Evolutionary conservation across 2,329 filamentous ascomycete genomes (phyloP).

Genomic region (Scedosporium apiospermum): DNA sequence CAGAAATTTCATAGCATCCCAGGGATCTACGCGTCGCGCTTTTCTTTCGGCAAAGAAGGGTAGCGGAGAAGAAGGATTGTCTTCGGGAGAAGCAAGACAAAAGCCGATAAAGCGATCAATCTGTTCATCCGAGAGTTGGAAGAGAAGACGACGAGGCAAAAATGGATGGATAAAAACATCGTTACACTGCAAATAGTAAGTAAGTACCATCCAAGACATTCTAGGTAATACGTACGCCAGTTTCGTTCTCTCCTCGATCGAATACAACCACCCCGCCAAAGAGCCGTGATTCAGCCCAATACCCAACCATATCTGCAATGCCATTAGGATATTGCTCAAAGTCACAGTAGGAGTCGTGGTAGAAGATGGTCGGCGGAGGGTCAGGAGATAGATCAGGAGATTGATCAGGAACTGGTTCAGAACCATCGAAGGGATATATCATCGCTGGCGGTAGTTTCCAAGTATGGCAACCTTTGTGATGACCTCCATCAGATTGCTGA

Average conservation of each 20-base stretch:
- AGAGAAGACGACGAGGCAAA: background rate
- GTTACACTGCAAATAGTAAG: background rate
- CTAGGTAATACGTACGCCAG: slow-evolving; percentile 8
- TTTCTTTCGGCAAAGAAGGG: background rate
- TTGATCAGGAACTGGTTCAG: too few species aligned
- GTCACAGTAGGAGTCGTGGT: slow-evolving; percentile 8
- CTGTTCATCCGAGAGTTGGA: background rate
- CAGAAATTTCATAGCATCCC: background rate
- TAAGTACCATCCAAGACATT: background rate
- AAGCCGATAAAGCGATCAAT: background rate
- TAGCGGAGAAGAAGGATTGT: background rate
- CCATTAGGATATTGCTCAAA: slow-evolving; percentile 18
- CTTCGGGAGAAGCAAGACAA: background rate
- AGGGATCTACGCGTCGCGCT: background rate
- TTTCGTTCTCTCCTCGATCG: slow-evolving; percentile 14
- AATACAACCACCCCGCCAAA: slow-evolving; percentile 20
- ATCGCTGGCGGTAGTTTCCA: background rate
- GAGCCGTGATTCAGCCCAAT: slow-evolving; percentile 19
- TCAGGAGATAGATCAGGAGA: background rate
- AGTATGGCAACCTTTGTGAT: background rate
- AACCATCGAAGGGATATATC: too few species aligned
- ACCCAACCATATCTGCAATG: slow-evolving; percentile 15
- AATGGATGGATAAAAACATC: background rate
- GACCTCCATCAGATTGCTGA: background rate
- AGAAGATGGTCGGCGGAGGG: background rate